Evolutionary conservation across 2,329 filamentous ascomycete species (phyloP).

Genomic region (Sphaerulina populicola): DNA sequence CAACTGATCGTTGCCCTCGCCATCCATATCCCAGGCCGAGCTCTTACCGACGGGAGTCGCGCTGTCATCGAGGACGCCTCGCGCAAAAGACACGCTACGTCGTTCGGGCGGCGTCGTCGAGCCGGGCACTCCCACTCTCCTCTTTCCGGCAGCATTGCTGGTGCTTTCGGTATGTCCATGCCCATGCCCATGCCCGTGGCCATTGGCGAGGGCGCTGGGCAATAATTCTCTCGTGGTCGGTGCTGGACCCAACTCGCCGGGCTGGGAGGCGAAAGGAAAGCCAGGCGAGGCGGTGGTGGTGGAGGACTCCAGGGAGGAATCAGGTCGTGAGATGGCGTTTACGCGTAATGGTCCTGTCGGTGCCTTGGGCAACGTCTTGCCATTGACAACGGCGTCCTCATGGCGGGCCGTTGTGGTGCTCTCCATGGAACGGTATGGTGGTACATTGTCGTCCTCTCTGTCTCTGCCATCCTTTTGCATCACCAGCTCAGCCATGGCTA

Average conservation of each 20-base stretch:
- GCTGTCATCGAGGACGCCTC: slow-evolving; percentile 18
- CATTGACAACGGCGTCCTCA: slow-evolving; percentile 8
- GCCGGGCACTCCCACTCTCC: slow-evolving; percentile 1
- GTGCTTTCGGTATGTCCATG: not conserved
- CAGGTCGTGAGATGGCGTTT: not conserved
- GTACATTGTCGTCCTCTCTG: not conserved
- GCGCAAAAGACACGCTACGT: slow-evolving; percentile 28
- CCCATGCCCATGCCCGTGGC: not conserved
- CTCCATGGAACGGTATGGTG: not conserved
- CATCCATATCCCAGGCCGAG: slow-evolving; percentile 25
- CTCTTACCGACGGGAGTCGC: slow-evolving; percentile 21
- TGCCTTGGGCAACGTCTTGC: slow-evolving; percentile 7
- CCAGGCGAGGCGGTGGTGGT: slow-evolving; percentile 6
- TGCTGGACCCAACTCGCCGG: slow-evolving; percentile 18
- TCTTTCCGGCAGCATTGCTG: not conserved
- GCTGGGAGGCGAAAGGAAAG: slow-evolving; percentile 19
- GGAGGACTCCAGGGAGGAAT: slow-evolving; percentile 9
- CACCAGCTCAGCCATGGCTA: slow-evolving; percentile 1
- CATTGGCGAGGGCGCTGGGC: slow-evolving; percentile 1
- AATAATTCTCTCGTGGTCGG: slow-evolving; percentile 18
- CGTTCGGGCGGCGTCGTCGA: slow-evolving; percentile 22
- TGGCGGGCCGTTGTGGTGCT: not conserved
- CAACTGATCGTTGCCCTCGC: slow-evolving; percentile 17
- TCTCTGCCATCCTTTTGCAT: not conserved
- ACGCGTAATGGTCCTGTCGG: slow-evolving; percentile 8